Evolutionary conservation across 176 grass and related monocot genomes (phyloP).

Genomic region (barley (Hordeum vulgare)): DNA sequence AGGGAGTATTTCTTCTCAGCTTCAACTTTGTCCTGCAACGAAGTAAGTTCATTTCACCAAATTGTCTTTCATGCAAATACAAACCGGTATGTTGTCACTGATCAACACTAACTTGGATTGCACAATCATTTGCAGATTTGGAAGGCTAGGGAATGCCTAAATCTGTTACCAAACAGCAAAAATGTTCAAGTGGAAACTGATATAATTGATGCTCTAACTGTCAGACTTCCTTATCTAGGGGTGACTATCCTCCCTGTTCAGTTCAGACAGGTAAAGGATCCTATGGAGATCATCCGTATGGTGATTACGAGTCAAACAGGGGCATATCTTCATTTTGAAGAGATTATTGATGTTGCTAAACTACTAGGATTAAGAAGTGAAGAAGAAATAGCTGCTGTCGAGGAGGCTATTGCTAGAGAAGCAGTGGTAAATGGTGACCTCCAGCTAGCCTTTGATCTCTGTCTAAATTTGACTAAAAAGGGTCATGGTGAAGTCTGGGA

Average conservation of each 20-base stretch:
- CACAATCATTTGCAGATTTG: slow-evolving; percentile 69
- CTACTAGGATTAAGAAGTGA: slow-evolving; percentile 79
- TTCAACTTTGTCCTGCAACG: slow-evolving; percentile 79
- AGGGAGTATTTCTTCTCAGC: slow-evolving; percentile 98
- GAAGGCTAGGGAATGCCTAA: slow-evolving; percentile 97
- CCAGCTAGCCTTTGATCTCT: slow-evolving; percentile 89
- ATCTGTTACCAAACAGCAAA: slow-evolving; percentile 72
- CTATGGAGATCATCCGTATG: slow-evolving; percentile 83
- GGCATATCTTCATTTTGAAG: slow-evolving; percentile 90
- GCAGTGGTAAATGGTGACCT: slow-evolving; percentile 81
- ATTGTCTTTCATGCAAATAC: slow-evolving; percentile 12
- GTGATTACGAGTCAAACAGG: slow-evolving; percentile 77
- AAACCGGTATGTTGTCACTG: slow-evolving; percentile 8
- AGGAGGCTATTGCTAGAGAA: slow-evolving; percentile 91
- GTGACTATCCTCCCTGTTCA: slow-evolving; percentile 93
- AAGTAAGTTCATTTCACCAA: slow-evolving; percentile 51
- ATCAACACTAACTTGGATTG: slow-evolving; percentile 31
- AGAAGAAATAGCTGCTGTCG: slow-evolving; percentile 75
- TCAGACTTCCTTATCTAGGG: slow-evolving; percentile 85
- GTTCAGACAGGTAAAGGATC: slow-evolving; percentile 85
- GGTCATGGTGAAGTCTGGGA: slow-evolving; percentile 75
- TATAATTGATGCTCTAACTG: slow-evolving; percentile 91
- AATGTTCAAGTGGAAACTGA: slow-evolving; percentile 81
- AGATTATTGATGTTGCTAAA: slow-evolving; percentile 85
- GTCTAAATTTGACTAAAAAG: slow-evolving; percentile 68